Base-by-base conservation (phyloP, 2,329 filamentous ascomycete genomes). In the Xylaria sp. region DNA sequence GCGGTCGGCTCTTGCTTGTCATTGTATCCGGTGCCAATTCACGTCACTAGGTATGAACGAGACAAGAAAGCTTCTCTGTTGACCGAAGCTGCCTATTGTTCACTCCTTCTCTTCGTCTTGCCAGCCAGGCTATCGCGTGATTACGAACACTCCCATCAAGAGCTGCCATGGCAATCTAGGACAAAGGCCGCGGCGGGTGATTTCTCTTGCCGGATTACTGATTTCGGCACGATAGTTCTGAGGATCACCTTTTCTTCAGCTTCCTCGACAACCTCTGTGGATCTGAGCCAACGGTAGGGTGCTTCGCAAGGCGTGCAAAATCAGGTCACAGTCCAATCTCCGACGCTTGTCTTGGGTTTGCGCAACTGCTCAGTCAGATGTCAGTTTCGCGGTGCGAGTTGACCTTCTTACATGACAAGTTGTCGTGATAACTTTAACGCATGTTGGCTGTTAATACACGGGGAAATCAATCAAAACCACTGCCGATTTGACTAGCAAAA, bases 401-500 rank as follows among this genome's bases (percentile, higher is more conserved):
- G 65, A 60, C 65, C 41, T 60, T 63, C 48, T 62, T n/a, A 36
- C 48, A n/a, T 63, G 25, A 36, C 46, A 41, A 65, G 61, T 65
- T 67, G 43, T 66, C 6, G 43, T 59, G 57, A 66, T 65, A 60
- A 52, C 30, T 58, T 66, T 61, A 45, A 63, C 25, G 52, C 57
- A 67, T 60, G 34, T 56, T 59, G 63, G 55, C 52, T 61, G 59
- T 64, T 60, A 50, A 60, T 48, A 58, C 30, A 48, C 12, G 25
- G 25, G 25, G 43, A 63, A 72, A 77, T 79, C 76, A 76, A 67
- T 77, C 76, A 67, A 76, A 79, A 68, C 78, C 78, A 74, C 86
- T 84, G 70, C 93, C 94, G 73, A 97, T 90, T 81, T 98, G 96
- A 83, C 94, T 97, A 69, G 95, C 94, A 82, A 98, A 99, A 57